Base-by-base conservation (phyloP, 129 eudicot genomes). In the Flaveria sonorensis region DNA sequence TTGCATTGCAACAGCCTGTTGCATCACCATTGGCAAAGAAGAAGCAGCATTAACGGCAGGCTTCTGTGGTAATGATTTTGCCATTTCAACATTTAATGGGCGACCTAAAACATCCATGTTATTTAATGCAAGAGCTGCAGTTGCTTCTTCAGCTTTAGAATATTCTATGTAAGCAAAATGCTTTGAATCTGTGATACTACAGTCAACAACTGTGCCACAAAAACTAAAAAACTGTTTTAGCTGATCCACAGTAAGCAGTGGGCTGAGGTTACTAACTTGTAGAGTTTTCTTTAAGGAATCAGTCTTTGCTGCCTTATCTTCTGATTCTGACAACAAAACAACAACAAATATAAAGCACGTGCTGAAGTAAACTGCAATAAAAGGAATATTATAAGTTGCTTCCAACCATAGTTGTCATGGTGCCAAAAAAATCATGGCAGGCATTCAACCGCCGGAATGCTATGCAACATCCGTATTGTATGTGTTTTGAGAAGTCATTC, bases 1-100 rank as follows among this genome's bases (percentile, higher is more conserved):
- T 69, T 94, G 99, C 97, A 91, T 86, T 32, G 96, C 99, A 62
- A 94, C 98, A 39, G 98, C 97, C 82, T 94, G 99, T 80, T 95
- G 97, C 99, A 95, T 95, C 85, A 82, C 89, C 89, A 86, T 79
- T 9, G 97, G 95, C 70, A 89, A 80, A 56, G 97, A 89, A 63
- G 98, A 85, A 74, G 79, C 72, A 15, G 93, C 56, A 85, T 70
- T 81, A 77, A 64, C 30, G 32, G 90, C 81, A 42, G 98, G 86
- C 77, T 84, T 95, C 56, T 81, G 88, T 80, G 99, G 99, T 64
- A 95, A 89, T 63, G 97, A 85, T 74, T 89, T 95, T 11, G 99
- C 95, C 99, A 95, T 95, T 86, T 92, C 99, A 57, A 95, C 99
- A 81, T 95, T 95, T 64, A 95, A 83, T 4, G 99, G 99, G 40